phyloP scores from a whole-genome alignment of 2,329 filamentous ascomycete genomes.

The Verticillium tricorpus region DNA sequence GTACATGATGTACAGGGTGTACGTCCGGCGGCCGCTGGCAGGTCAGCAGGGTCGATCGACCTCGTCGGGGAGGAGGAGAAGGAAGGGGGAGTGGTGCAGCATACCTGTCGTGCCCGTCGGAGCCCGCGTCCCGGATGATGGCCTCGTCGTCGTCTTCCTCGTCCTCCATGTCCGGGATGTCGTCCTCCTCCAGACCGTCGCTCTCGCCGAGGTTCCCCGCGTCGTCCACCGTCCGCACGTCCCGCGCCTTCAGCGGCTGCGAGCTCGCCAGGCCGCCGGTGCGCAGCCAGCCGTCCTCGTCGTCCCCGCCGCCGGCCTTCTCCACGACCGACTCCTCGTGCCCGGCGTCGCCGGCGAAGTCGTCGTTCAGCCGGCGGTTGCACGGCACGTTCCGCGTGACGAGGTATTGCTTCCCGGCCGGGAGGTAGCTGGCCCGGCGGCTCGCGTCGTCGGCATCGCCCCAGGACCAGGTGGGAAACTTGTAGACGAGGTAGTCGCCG shows the following conservation, averaged over 20 bases:
- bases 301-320: conserved; percentile 46
- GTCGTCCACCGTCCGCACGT: conserved; percentile 86
- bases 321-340: conserved; percentile 82
- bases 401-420: conserved; percentile 87
- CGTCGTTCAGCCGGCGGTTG: conserved; percentile 83
- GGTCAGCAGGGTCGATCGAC: conserved; percentile 1
- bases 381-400: conserved; percentile 94
- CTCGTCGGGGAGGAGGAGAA: too few relatives aligned
- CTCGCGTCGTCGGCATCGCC: conserved; percentile 77
- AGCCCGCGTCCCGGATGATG: conserved; percentile 75
- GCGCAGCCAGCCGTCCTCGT: conserved; percentile 87
- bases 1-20: conserved; percentile 98
- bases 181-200: conserved; percentile 65
- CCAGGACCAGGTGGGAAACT: conserved; percentile 99
- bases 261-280: conserved; percentile 76
- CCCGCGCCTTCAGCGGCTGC: conserved; percentile 69
- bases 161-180: conserved; percentile 98
- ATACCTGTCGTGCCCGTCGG: conserved; percentile 42
- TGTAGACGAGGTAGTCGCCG: conserved; percentile 97
- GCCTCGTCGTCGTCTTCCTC: conserved; percentile 96
- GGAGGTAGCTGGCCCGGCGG: conserved; percentile 77
- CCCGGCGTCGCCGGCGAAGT: conserved; percentile 85
- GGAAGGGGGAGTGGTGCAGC: conserved; percentile 5
- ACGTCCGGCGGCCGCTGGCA: conserved; percentile 76
- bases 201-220: conserved; percentile 78